Conservation (phyloP, 2,329 filamentous ascomycete genomes). For the Leptodontidium sp. region DNA sequence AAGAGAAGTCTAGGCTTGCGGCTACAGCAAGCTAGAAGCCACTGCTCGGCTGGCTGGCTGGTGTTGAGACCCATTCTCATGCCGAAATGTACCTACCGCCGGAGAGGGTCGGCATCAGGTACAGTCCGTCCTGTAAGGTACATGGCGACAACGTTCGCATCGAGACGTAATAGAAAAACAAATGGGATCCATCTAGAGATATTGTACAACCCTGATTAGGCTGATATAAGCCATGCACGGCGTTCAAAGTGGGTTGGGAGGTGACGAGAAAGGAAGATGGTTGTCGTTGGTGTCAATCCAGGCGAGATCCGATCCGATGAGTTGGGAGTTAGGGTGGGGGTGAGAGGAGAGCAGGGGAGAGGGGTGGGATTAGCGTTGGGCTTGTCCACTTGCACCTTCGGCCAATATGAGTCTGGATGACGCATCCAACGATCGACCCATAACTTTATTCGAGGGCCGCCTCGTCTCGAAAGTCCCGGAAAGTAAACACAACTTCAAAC, state of each 20-base stretch:
- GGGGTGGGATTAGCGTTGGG: not conserved
- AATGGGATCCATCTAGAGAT: not conserved
- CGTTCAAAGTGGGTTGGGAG: slow-evolving; percentile 15
- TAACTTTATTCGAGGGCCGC: not conserved
- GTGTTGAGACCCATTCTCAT: not conserved
- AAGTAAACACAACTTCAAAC: not conserved
- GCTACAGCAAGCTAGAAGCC: not conserved
- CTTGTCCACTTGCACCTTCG: not conserved
- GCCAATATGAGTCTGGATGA: slow-evolving; percentile 6
- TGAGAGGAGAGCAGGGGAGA: not conserved
- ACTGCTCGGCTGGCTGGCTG: not conserved
- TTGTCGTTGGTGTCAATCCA: not conserved
- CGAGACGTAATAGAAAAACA: slow-evolving; percentile 17
- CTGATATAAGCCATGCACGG: slow-evolving; percentile 6
- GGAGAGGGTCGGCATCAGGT: not conserved
- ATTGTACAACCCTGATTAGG: slow-evolving; percentile 12
- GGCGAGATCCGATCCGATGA: slow-evolving; percentile 8
- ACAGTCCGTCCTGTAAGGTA: slow-evolving; percentile 8
- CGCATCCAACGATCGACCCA: not conserved
- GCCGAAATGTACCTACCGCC: not conserved
- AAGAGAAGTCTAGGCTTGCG: slow-evolving; percentile 24
- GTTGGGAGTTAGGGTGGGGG: not conserved
- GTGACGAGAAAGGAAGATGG: slow-evolving; percentile 5
- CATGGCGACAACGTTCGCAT: not conserved
- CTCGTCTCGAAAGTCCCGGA: not conserved